phyloP scores from a whole-genome alignment of 352 stramenopile genomes.

The Globisporangium solare region DNA sequence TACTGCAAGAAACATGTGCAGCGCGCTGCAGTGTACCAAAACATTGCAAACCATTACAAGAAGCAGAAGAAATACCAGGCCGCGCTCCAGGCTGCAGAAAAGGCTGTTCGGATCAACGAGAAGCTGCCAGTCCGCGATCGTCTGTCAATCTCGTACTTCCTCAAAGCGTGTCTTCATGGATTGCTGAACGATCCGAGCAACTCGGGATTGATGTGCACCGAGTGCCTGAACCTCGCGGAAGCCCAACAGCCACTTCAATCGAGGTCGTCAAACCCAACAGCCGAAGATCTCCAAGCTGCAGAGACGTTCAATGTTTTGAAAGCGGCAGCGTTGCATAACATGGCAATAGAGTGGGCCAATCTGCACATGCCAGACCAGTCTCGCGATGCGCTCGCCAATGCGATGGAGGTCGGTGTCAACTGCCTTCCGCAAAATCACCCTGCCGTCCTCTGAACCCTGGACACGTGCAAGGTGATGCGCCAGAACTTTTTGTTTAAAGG shows the following conservation, averaged over 20 bases:
- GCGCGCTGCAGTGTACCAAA: slow-evolving; percentile 54
- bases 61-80: slow-evolving; percentile 72
- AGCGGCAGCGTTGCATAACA: slow-evolving; percentile 60
- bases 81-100: slow-evolving; percentile 48
- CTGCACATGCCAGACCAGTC: slow-evolving; percentile 57
- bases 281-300: slow-evolving; percentile 13
- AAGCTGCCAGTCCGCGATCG: slow-evolving; percentile 47
- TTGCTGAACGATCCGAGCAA: slow-evolving; percentile 53
- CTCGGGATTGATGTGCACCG: slow-evolving; percentile 58
- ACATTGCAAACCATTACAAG: slow-evolving; percentile 71
- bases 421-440: slow-evolving; percentile 45
- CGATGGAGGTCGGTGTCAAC: slow-evolving; percentile 61
- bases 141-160: slow-evolving; percentile 56
- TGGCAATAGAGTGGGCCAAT: slow-evolving; percentile 69
- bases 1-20: slow-evolving; percentile 66
- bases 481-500: slow-evolving; percentile 52
- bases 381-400: slow-evolving; percentile 44
- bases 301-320: slow-evolving; percentile 49
- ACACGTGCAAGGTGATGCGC: slow-evolving; percentile 69
- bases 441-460: slow-evolving; percentile 45
- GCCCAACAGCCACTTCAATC: slow-evolving; percentile 20
- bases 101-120: slow-evolving; percentile 57
- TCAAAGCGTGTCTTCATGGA: slow-evolving; percentile 54
- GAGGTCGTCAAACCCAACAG: not conserved
- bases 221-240: slow-evolving; percentile 39